phyloP scores from a whole-genome alignment of 345 rosid species.

The Capsella bursapastoris region DNA sequence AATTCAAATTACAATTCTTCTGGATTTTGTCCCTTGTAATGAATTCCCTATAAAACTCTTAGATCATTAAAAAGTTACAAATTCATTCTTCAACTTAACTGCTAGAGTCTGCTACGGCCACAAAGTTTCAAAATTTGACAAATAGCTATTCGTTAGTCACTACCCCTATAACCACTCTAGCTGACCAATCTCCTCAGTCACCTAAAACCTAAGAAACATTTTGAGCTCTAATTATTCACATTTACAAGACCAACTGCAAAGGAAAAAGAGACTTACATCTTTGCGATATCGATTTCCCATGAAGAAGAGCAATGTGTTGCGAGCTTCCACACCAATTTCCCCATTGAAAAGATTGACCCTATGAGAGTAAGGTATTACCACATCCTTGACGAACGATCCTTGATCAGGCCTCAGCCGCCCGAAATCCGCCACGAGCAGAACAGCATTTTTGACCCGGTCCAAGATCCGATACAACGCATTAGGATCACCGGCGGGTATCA shows the following conservation, averaged over 20 bases:
- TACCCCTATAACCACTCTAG: not conserved
- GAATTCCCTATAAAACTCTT: not conserved
- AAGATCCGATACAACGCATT: slow-evolving; percentile 74
- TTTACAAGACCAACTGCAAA: not conserved
- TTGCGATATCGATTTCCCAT: slow-evolving; percentile 98
- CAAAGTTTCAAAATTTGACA: slow-evolving; percentile 18
- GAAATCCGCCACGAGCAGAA: slow-evolving; percentile 76
- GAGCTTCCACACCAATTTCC: slow-evolving; percentile 59
- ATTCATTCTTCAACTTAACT: slow-evolving; percentile 11
- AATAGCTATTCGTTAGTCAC: not conserved
- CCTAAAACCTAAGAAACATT: not conserved
- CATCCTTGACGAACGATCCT: slow-evolving; percentile 90
- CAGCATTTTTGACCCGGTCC: slow-evolving; percentile 70
- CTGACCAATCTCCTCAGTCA: not conserved
- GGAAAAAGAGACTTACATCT: slow-evolving; percentile 57
- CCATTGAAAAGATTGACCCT: slow-evolving; percentile 75
- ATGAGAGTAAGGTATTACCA: slow-evolving; percentile 88
- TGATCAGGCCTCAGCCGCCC: slow-evolving; percentile 84
- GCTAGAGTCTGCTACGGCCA: slow-evolving; percentile 10
- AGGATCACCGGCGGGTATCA: slow-evolving; percentile 87
- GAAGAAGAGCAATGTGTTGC: slow-evolving; percentile 84
- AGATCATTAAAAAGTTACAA: slow-evolving; percentile 9
- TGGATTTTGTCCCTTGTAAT: not conserved
- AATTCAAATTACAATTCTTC: not conserved
- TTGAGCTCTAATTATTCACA: not conserved